Evolutionary conservation across 495 filamentous ascomycete genomes (phyloP).

Genomic region (Aspergillus funiculosus): DNA sequence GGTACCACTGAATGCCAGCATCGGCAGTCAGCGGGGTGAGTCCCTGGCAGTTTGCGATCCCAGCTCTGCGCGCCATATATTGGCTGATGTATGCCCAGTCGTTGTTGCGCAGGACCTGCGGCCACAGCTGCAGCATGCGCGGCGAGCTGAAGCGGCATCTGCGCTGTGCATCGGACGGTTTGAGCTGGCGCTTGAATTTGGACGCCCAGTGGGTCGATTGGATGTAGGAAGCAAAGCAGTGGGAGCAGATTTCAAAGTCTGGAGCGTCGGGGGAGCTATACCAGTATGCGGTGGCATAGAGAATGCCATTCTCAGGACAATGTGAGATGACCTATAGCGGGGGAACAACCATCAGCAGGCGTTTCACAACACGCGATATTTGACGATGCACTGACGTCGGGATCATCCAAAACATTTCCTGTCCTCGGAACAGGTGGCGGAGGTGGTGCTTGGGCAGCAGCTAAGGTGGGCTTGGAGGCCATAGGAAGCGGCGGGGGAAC

Average conservation of each 20-base stretch:
- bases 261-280: neutral
- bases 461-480: neutral
- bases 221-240: slow-evolving; percentile 1
- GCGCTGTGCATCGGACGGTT: neutral
- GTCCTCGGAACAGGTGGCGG: neutral
- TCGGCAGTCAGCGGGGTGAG: neutral
- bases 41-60: neutral
- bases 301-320: neutral
- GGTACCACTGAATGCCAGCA: neutral
- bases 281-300: neutral
- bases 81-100: neutral
- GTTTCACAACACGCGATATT: neutral
- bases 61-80: neutral
- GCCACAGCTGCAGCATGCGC: neutral
- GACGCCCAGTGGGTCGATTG: neutral
- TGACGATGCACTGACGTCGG: neutral
- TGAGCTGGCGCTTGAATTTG: neutral
- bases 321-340: neutral
- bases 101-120: neutral
- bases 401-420: neutral
- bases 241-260: neutral
- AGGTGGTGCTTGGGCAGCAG: neutral
- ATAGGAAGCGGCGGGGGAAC: neutral
- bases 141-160: neutral
- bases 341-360: neutral